These are phyloP conservation scores for Alternaria postmessia DNA, from an alignment of 2,329 filamentous ascomycete genomes.

Conservation along the genomic window DNA sequence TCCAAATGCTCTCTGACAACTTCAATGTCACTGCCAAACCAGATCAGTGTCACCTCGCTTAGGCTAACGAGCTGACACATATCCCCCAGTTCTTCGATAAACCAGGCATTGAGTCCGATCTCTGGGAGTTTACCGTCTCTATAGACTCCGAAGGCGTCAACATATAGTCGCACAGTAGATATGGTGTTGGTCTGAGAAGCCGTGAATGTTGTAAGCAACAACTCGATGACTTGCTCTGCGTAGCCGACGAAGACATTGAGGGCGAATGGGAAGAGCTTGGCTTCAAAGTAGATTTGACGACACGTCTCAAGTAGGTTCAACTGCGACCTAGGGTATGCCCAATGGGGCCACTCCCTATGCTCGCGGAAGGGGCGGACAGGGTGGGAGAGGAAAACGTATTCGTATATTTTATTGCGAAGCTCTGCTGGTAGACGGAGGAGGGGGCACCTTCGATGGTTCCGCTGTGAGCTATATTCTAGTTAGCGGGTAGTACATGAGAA, in stretches of 20 bases:
- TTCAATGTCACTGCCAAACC: conserved; percentile 4
- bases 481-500: not conserved
- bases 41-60: not conserved
- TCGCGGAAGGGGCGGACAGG: conserved; percentile 1
- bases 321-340: not conserved
- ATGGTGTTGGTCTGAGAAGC: not conserved
- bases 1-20: not conserved
- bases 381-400: conserved; percentile 1
- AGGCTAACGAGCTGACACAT: conserved; percentile 1
- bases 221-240: conserved; percentile 10
- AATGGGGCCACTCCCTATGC: not conserved
- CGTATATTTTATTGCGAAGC: conserved; percentile 16
- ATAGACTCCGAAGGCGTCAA: conserved; percentile 8
- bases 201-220: conserved; percentile 2
- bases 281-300: conserved; percentile 11
- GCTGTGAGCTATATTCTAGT: not conserved
- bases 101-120: conserved; percentile 6
- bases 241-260: conserved; percentile 11
- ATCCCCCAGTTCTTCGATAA: not conserved
- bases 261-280: conserved; percentile 5
- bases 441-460: conserved; percentile 11
- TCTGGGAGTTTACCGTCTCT: conserved; percentile 5
- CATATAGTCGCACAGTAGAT: conserved; percentile 2
- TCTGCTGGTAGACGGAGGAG: conserved; percentile 19
- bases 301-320: not conserved